Conservation (phyloP, 257 asterid species). For the Craterostigma plantagineum region DNA sequence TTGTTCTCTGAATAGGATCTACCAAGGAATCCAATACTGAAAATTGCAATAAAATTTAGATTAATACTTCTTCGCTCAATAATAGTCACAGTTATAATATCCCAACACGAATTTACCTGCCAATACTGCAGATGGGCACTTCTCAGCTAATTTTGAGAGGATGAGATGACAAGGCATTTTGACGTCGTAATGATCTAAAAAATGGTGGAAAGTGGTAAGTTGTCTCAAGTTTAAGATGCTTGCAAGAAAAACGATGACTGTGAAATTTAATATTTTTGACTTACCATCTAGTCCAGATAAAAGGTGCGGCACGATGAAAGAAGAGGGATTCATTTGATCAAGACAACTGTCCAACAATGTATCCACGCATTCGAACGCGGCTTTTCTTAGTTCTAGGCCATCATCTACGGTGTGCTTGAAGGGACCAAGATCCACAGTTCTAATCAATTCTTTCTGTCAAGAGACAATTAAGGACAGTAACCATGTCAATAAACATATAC, state of each 20-base stretch:
- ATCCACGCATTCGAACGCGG: slow-evolving; percentile 96
- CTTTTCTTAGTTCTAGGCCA: slow-evolving; percentile 98
- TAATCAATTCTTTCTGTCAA: slow-evolving; percentile 87
- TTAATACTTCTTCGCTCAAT: no score
- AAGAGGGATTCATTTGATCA: slow-evolving; percentile 95
- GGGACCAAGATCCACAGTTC: slow-evolving; percentile 98
- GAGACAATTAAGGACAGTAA: neutral
- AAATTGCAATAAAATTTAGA: slow-evolving; percentile 11
- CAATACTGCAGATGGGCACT: slow-evolving; percentile 95
- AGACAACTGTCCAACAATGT: slow-evolving; percentile 92
- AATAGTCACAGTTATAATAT: neutral
- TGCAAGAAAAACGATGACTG: neutral
- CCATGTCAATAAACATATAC: neutral
- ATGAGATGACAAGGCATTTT: slow-evolving; percentile 99
- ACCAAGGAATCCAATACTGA: slow-evolving; percentile 90
- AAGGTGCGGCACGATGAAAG: slow-evolving; percentile 89
- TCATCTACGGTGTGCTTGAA: slow-evolving; percentile 99
- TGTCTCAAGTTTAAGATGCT: no score
- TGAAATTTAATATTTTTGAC: slow-evolving; percentile 8
- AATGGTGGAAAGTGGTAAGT: slow-evolving; percentile 4
- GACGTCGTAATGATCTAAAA: slow-evolving; percentile 95
- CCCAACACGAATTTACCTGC: slow-evolving; percentile 42
- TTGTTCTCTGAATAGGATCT: slow-evolving; percentile 84
- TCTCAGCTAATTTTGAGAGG: slow-evolving; percentile 89
- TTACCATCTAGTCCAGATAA: slow-evolving; percentile 92